Evolutionary conservation across 441 rosid genomes (phyloP), one percentile per base, ranked within the genome.

Genomic region (Bruguiera hainesii): DNA sequence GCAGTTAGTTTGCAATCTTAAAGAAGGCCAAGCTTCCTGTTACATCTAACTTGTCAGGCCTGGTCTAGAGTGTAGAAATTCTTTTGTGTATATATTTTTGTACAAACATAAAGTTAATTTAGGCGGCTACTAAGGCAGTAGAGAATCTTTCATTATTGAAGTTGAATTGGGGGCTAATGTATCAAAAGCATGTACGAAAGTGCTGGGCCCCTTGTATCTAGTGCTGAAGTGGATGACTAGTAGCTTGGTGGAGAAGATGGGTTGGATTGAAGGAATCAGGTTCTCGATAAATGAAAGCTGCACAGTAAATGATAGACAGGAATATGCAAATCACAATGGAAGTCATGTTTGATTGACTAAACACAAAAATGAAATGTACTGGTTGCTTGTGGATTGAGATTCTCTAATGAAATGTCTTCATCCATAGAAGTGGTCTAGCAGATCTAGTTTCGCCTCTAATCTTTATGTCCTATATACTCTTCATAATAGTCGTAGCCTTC

Each of bases 251-350:
- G 6, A 26, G 75, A 65, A 74, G 76, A 4, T 37, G 39, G 67
- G 56, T 42, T 23, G 57, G 57, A 63, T n/a, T 19, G 53, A 61
- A 46, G 71, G 83, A 69, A 77, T 74, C 78, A 69, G 75, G 31
- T 74, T 79, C 76, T 50, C 28, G 46, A 60, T 61, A 61, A 25
- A 31, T 20, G 58, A 60, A 57, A 53, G 16, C 21, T 53, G 58
- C 18, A 23, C 6, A 3, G 29, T 11, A 53, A 53, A 53, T 21
- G 15, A 53, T 53, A 53, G 58, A 53, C 28, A 52, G 15, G 68
- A 72, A 35, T 29, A 48, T 73, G 68, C 65, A 70, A 39, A 28
- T 67, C 7, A 58, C 63, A 71, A 61, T 4, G 23, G 6, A 57
- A 60, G 29, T 37, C 29, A 21, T 23, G 60, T 49, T 33, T 52